Base-by-base conservation (phyloP, 1,284 basidiomycete species). In the Ustilago trichophora region DNA sequence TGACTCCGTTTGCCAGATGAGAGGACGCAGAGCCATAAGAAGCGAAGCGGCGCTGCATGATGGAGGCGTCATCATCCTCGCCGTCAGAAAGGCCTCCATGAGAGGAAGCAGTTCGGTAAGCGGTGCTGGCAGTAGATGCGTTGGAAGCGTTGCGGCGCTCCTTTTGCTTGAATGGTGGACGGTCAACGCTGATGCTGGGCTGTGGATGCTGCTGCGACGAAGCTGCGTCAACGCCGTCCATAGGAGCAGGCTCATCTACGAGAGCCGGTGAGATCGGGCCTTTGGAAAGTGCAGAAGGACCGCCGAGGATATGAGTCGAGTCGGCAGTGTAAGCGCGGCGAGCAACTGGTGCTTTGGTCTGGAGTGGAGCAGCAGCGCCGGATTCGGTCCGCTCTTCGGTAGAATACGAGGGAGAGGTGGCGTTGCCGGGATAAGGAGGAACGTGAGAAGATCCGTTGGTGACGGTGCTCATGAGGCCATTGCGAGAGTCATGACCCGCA, bases 91-190 rank as follows among this genome's bases (percentile, higher is more conserved):
- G 35, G 27, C 41, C 54, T 15, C 53, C 57, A 25, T 43, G 37
- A 12, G 60, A 70, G 16, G 67, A 71, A 25, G 67, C 67, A 15
- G 67, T 70, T 13, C 53, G 56, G 22, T 65, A 70, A 15, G 67
- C 45, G 12, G 68, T 67, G 48, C 68, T 66, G 36, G 63, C 54
- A 3, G 57, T 58, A 21, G 68, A 66, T 22, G 63, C 54, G 24
- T 55, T 66, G 37, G 68, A 71, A n/a, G 48, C 51, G 13, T 62
- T 58, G 34, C 58, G 57, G n/a, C 54, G 50, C 4, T 59, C 43
- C 8, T 66, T 56, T 11, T 29, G 48, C 36, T 44, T 60, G 1
- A 44, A 13, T 6, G 44, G 38, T 10, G 48, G 26, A 13, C 40
- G 36, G 53, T 18, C 33, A 37, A 32, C 57, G 48, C 21, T 48